Percentiles rank a stretch among this genome's conserved stretches.
Conservation (phyloP, 768 basidiomycete species). For the Fomitopsis pulvina region DNA sequence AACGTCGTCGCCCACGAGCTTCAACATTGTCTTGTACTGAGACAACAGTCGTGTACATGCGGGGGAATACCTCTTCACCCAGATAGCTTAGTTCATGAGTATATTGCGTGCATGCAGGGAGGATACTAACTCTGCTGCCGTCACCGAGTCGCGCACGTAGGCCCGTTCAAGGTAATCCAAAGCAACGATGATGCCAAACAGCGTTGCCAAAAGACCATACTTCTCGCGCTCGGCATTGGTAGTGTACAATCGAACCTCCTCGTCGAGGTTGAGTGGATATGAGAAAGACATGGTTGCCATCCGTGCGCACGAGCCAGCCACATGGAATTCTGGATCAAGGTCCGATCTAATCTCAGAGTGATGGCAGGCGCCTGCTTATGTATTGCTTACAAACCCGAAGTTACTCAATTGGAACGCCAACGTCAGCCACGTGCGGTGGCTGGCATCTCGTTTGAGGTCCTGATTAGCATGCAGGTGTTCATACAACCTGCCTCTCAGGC, state of each 20-base stretch:
- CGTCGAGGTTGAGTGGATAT: constrained; percentile 59
- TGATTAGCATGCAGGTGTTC: no score
- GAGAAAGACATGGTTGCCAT: constrained; percentile 26
- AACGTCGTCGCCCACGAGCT: constrained; percentile 87
- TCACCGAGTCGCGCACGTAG: constrained; percentile 90
- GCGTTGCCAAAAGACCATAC: constrained; percentile 79
- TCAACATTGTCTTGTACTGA: constrained; percentile 96
- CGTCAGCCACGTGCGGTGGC: no score
- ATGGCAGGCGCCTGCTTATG: no score
- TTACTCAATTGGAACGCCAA: no score
- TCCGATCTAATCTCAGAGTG: not conserved
- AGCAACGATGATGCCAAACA: constrained; percentile 87
- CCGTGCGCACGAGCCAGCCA: not conserved
- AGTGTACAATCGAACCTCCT: constrained; percentile 85
- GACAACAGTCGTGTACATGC: constrained; percentile 91
- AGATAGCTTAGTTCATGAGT: constrained; percentile 26
- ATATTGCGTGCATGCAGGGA: not conserved
- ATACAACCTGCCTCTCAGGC: no score
- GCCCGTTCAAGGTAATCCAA: constrained; percentile 94
- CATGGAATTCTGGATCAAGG: no score
- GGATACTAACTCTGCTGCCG: constrained; percentile 72
- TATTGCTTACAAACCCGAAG: no score
- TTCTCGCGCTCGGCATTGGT: constrained; percentile 88
- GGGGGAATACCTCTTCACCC: constrained; percentile 80
- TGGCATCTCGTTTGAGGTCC: no score